Conservation (phyloP, 768 basidiomycete species). For the Auriscalpium orientale region DNA sequence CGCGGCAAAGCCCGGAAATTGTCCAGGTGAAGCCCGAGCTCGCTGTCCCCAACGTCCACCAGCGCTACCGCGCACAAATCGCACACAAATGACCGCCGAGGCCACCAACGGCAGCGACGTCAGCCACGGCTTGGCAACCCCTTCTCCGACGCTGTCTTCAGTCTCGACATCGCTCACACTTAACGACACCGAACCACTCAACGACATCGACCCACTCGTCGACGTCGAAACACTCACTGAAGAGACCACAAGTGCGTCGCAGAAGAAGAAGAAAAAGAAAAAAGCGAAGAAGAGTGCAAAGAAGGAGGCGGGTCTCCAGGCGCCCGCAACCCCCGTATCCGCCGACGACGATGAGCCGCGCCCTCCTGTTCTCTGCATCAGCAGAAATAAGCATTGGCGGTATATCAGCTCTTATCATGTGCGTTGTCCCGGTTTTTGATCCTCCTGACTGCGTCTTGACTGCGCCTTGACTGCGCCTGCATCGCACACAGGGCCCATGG, state of each 20-base stretch:
- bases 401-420: constrained; percentile 91
- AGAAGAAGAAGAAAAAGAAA: constrained; percentile 30
- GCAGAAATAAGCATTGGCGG: constrained; percentile 90
- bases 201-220: constrained; percentile 17
- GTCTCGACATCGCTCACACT: not conserved
- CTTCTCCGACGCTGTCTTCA: not conserved
- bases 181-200: not conserved
- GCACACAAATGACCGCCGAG: too few species aligned
- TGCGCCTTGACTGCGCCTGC: not conserved
- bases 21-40: too few species aligned
- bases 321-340: constrained; percentile 35
- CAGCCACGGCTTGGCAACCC: not conserved
- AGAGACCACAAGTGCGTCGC: too few species aligned
- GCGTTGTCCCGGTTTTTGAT: constrained; percentile 24
- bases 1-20: too few species aligned
- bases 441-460: constrained; percentile 1
- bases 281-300: constrained; percentile 65
- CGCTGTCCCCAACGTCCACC: too few species aligned
- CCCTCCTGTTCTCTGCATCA: constrained; percentile 72
- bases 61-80: too few species aligned
- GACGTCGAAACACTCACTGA: not conserved
- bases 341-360: constrained; percentile 35
- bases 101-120: too few species aligned
- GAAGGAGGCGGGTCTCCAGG: constrained; percentile 66
- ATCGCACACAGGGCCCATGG: constrained; percentile 69